These are phyloP conservation scores for Exophiala spinifera DNA, from an alignment of 2,329 filamentous ascomycete species.

Conservation along the genomic window DNA sequence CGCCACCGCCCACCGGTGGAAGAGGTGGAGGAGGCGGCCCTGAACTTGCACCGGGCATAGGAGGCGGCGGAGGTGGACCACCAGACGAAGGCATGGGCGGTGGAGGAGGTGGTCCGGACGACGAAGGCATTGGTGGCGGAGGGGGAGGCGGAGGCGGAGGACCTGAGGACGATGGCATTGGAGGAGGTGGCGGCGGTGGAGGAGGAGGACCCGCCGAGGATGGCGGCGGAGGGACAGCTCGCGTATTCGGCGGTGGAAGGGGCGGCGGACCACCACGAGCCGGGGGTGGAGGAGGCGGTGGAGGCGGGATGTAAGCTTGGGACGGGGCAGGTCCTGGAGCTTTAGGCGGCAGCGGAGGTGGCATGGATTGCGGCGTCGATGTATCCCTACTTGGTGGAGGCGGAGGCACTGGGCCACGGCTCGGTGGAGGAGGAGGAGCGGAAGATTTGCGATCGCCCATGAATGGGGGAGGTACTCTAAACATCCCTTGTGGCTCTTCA, in stretches of 20 bases:
- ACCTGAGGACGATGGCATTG: slow-evolving; percentile 43
- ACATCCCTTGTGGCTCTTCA: slow-evolving; percentile 60
- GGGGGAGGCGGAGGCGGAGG: slow-evolving; percentile 36
- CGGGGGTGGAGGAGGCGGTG: slow-evolving; percentile 49
- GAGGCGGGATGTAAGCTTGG: slow-evolving; percentile 29
- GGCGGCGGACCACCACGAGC: slow-evolving; percentile 43
- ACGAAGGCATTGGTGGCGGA: slow-evolving; percentile 46
- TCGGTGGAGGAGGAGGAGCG: slow-evolving; percentile 70
- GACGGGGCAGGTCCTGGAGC: slow-evolving; percentile 14
- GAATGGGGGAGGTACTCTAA: slow-evolving; percentile 79
- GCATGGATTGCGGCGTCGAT: slow-evolving; percentile 47
- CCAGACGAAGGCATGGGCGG: slow-evolving; percentile 29
- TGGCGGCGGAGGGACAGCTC: slow-evolving; percentile 44
- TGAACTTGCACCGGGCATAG: slow-evolving; percentile 28
- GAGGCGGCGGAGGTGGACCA: slow-evolving; percentile 39
- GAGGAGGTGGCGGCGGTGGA: slow-evolving; percentile 40
- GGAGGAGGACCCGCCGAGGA: slow-evolving; percentile 41
- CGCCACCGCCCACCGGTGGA: slow-evolving; percentile 17
- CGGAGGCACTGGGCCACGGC: slow-evolving; percentile 67
- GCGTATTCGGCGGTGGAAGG: slow-evolving; percentile 58
- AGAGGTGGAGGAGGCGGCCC: slow-evolving; percentile 41
- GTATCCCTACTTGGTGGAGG: slow-evolving; percentile 59
- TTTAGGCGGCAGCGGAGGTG: slow-evolving; percentile 67
- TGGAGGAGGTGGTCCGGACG: slow-evolving; percentile 35
- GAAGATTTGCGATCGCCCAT: slow-evolving; percentile 60